These are phyloP conservation scores for Medicago ruthenica DNA, from an alignment of 306 rosid species.

Conservation along the genomic window DNA sequence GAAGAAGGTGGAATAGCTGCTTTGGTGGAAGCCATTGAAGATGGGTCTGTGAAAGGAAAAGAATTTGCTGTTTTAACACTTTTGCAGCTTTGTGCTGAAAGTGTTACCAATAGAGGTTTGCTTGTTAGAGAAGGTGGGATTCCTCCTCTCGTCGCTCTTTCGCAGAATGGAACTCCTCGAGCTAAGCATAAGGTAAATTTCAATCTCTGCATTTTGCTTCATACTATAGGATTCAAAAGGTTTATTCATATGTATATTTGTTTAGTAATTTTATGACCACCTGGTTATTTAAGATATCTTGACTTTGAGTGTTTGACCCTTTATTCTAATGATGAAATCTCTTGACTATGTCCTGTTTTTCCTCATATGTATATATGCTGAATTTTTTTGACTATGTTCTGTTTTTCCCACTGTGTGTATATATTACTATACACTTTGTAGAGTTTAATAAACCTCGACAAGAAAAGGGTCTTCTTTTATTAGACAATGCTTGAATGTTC, in stretches of 20 bases:
- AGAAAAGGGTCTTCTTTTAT: neutral
- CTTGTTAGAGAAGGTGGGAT: slow-evolving; percentile 94
- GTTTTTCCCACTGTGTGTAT: neutral
- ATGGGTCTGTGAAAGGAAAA: slow-evolving; percentile 86
- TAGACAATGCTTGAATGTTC: neutral
- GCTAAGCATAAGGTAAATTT: slow-evolving; percentile 85
- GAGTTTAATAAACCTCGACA: neutral
- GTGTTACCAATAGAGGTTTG: slow-evolving; percentile 75
- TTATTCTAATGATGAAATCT: slow-evolving; percentile 2
- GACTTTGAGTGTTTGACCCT: neutral
- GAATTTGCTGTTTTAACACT: slow-evolving; percentile 87
- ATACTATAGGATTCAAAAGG: neutral
- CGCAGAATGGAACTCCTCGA: slow-evolving; percentile 76
- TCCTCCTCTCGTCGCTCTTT: slow-evolving; percentile 91
- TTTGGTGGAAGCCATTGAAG: slow-evolving; percentile 89
- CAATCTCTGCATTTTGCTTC: neutral
- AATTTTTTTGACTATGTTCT: slow-evolving; percentile 11
- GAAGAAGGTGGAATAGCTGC: slow-evolving; percentile 89
- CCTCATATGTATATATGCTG: neutral
- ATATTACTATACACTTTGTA: neutral
- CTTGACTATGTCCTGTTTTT: slow-evolving; percentile 17
- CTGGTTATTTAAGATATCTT: slow-evolving; percentile 2
- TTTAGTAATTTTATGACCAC: neutral
- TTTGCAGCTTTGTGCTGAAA: slow-evolving; percentile 77
- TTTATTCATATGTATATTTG: neutral